Base-by-base conservation (phyloP, 257 asterid genomes). In the Striga asiatica region DNA sequence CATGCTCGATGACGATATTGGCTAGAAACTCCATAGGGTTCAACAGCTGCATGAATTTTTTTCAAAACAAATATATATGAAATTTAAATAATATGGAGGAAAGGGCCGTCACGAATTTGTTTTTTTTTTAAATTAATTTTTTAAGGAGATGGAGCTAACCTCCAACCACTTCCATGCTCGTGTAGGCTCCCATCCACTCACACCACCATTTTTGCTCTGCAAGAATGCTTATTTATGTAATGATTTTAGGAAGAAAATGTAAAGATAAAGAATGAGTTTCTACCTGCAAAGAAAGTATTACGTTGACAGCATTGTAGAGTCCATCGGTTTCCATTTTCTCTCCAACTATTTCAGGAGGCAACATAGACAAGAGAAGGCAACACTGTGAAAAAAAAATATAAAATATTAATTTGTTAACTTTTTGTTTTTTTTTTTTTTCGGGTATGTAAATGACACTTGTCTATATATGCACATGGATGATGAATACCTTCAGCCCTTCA, bases 181-280 rank as follows among this genome's bases (percentile, higher is more conserved):
- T 42, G 94, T 94, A n/a, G 97, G 97, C 65, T 89, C 97, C 97
- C 97, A 89, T 31, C 89, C 95, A 56, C 94, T 65, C 37, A 89
- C 67, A 2, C 97, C 97, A 0, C 97, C 97, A 45, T 89, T 85
- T 69, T 89, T 77, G 64, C 95, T 89, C 95, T 89, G 89, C 14
- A 35, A 59, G 61, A 0, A 31, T n/a, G n/a, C n/a, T n/a, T n/a
- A n/a, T n/a, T n/a, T n/a, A n/a, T n/a, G n/a, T n/a, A n/a, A n/a
- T n/a, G n/a, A n/a, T n/a, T n/a, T n/a, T n/a, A n/a, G n/a, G n/a
- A n/a, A n/a, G n/a, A n/a, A n/a, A n/a, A 2, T 3, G 38, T 32
- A n/a, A n/a, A n/a, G n/a, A n/a, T n/a, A n/a, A n/a, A n/a, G n/a
- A n/a, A n/a, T 1, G 10, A 2, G 24, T 50, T 13, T 22, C 1